Percentiles rank a stretch among this genome's conserved stretches.
Conservation (phyloP, 2,329 filamentous ascomycete species). For the Penicillium sp. region DNA sequence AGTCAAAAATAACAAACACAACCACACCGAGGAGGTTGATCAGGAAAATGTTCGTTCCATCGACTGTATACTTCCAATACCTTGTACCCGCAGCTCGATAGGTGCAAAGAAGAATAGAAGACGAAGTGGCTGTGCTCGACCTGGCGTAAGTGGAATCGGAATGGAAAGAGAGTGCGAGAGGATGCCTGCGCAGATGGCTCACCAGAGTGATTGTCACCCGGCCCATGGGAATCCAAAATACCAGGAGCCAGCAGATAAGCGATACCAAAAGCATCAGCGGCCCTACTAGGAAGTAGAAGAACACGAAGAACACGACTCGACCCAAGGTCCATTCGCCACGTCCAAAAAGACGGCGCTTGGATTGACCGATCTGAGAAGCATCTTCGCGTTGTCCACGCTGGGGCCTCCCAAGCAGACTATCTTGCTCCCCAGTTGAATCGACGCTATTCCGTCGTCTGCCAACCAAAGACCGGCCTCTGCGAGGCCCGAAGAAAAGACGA, state of each 20-base stretch:
- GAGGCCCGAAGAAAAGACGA: slow-evolving; percentile 89
- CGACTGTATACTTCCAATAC: slow-evolving; percentile 99
- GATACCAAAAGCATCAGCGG: slow-evolving; percentile 83
- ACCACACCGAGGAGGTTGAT: slow-evolving; percentile 95
- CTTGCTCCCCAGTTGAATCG: slow-evolving; percentile 83
- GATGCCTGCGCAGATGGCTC: slow-evolving; percentile 87
- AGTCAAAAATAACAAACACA: slow-evolving; percentile 92
- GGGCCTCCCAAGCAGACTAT: slow-evolving; percentile 74
- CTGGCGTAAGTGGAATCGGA: slow-evolving; percentile 75
- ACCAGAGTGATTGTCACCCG: slow-evolving; percentile 87
- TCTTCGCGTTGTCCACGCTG: slow-evolving; percentile 50
- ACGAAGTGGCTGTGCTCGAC: slow-evolving; percentile 64
- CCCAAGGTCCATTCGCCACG: slow-evolving; percentile 94
- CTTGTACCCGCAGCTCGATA: slow-evolving; percentile 90
- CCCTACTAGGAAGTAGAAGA: slow-evolving; percentile 90
- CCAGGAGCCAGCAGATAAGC: slow-evolving; percentile 87
- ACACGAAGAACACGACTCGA: slow-evolving; percentile 89
- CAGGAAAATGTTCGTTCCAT: slow-evolving; percentile 97
- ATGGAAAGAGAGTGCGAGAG: slow-evolving; percentile 88
- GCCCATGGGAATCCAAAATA: slow-evolving; percentile 98
- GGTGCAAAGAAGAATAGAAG: slow-evolving; percentile 89
- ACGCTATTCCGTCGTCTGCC: slow-evolving; percentile 83
- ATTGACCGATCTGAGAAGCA: slow-evolving; percentile 42
- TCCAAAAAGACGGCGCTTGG: slow-evolving; percentile 86
- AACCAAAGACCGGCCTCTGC: slow-evolving; percentile 69